These are phyloP conservation scores for Talaromyces trachyspermus DNA, from an alignment of 495 filamentous ascomycete genomes.

Conservation along the genomic window DNA sequence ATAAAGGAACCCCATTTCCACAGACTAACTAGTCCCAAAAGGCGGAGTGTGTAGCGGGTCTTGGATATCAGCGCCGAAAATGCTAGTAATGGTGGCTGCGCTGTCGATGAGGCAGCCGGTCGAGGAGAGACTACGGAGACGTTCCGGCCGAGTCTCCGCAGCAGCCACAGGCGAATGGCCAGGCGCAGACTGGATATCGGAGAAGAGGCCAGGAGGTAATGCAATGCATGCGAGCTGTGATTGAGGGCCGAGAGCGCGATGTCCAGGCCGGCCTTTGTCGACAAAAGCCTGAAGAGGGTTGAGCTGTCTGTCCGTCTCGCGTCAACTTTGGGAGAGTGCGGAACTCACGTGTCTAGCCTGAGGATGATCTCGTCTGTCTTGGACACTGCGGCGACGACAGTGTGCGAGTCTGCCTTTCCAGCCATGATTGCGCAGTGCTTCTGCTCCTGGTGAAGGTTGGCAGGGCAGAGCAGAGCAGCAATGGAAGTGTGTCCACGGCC, in stretches of 20 bases:
- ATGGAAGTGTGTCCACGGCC: no score
- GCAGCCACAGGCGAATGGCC: slow-evolving; percentile 26
- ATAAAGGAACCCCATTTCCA: slow-evolving; percentile 62
- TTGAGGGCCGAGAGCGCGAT: slow-evolving; percentile 29
- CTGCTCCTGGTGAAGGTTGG: not conserved
- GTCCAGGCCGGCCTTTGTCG: slow-evolving; percentile 29
- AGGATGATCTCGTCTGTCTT: slow-evolving; percentile 29
- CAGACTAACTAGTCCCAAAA: slow-evolving; percentile 73
- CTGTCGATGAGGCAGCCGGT: slow-evolving; percentile 13
- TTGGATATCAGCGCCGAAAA: slow-evolving; percentile 56
- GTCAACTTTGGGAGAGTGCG: not conserved
- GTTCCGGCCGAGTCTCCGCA: slow-evolving; percentile 31
- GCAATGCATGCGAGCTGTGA: slow-evolving; percentile 33
- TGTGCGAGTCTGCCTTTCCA: slow-evolving; percentile 13
- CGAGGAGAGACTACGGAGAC: slow-evolving; percentile 15
- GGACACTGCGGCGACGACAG: slow-evolving; percentile 25
- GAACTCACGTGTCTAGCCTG: slow-evolving; percentile 30
- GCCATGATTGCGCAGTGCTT: no score
- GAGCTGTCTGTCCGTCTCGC: not conserved
- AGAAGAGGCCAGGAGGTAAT: slow-evolving; percentile 33
- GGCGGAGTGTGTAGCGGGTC: slow-evolving; percentile 64
- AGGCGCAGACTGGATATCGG: slow-evolving; percentile 31
- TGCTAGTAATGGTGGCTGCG: slow-evolving; percentile 37
- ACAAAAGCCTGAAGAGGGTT: slow-evolving; percentile 21
- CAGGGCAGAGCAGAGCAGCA: not conserved